Base-by-base conservation (phyloP, 306 rosid species). In the Acacia acuminata region DNA sequence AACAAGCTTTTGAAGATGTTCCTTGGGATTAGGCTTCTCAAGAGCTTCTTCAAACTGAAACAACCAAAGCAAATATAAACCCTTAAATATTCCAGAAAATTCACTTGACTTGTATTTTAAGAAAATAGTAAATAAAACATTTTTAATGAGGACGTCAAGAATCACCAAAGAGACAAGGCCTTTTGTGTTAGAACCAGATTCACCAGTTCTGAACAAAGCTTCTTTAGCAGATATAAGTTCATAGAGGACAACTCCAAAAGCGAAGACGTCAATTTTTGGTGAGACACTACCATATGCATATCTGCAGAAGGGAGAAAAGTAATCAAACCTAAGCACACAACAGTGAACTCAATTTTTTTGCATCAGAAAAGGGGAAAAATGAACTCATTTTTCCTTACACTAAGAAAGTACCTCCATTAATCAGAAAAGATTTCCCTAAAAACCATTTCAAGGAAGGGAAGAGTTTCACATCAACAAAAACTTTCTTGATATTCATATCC, bases 251-350 rank as follows among this genome's bases (percentile, higher is more conserved):
- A 68, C 73, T 38, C 48, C 73, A 1, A 68, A 68, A 84, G 94
- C 94, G 40, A 79, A 91, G 20, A 89, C 93, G 19, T 91, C 94
- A 27, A 91, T 71, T 60, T 91, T 91, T 15, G 94, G 91, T 75
- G 94, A 88, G 79, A 86, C 88, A 15, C 88, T 87, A 10, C 94
- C 73, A 19, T 19, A 36, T 38, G 73, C 73, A 68, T 38, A 16
- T 75, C 93, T 88, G 90, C 79, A 85, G 30, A 15, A 73, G 74
- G 32, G 42, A 51, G 44, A 3, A 40, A 16, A 30, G 40, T 47
- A 77, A 74, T 64, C 69, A 56, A 25, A 32, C 56, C 27, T 38
- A 15, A 48, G 22, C 60, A 53, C 44, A 32, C 5, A 34, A 34
- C 16, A 78, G 25, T 10, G 17, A 19, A 4, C 0, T 19, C 43